Base-by-base conservation (phyloP, 345 rosid species). In the Nephelium lappaceum region DNA sequence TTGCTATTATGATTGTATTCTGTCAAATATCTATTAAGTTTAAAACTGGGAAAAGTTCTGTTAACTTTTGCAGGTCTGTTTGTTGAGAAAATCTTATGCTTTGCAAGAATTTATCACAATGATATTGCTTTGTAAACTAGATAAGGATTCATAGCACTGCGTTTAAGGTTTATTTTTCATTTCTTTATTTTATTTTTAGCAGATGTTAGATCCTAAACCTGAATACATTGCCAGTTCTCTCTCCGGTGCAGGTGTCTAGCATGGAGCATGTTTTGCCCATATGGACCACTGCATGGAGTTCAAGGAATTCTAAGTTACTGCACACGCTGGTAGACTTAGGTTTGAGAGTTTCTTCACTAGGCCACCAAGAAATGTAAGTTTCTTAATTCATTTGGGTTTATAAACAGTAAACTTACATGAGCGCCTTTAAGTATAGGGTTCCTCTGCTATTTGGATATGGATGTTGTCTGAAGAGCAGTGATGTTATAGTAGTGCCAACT, bases 191-290 rank as follows among this genome's bases (percentile, higher is more conserved):
- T 27, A 19, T 58, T 62, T 38, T 71, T 24, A 47, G 31, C 58
- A 11, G 76, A 53, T 78, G 16, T 79, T 74, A 80, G 77, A 77
- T 77, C 80, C 78, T 77, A 75, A 73, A 27, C 79, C 81, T 85
- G 79, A 84, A 85, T 71, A 79, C 84, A 71, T 84, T 78, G 63
- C 86, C 94, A 92, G 94, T 89, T 84, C 90, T 89, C 81, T 91
- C 93, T 60, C 91, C 97, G 68, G 88, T 88, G 73, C 93, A 87
- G 89, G 95, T 92, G 79, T 88, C 98, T 27, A 78, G 78, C 51
- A 84, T 87, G 86, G 98, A 93, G 83, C 83, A 89, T 81, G 87
- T 95, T 78, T 81, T 91, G 79, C 98, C 95, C n/a, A 9, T 82
- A 23, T 85, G 91, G 91, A 79, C 80, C 39, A 83, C 84, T 79